Evolutionary conservation across 768 basidiomycete genomes (phyloP), one percentile per base, ranked within the genome.

Genomic region (Suillus subaureus): DNA sequence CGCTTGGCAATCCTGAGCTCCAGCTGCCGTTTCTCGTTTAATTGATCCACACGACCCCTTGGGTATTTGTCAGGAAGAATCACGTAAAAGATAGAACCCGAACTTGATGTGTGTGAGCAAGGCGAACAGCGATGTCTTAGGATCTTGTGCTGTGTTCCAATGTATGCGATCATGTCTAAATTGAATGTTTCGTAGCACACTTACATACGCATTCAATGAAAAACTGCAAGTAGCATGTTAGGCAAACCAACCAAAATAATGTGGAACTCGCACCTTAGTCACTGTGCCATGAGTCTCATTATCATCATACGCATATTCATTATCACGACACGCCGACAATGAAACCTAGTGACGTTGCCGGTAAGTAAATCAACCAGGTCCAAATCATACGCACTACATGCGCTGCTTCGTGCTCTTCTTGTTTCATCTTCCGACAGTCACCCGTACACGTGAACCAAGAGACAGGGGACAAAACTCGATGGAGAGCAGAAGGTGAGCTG

Each of bases 261-360:
- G 6, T 23, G 18, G 3, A 51, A 61, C 21, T 58, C 68, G 8
- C 60, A 72, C 74, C 65, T 31, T 62, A 6, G 74, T 77, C 35
- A 77, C 60, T 15, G 74, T 69, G 45, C 67, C 67, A 13, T 58
- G 66, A 4, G 11, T 45, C 51, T 11, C 13, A 39, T 69, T 23
- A 33, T 69, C 74, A 26, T 77, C 74, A 16, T 67, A 63, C 6
- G 74, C 74, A 6, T 39, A 40, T 23, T 75, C 69, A 12, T 67
- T 68, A n/a, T 75, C 74, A 51, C 65, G 70, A 42, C 74, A 77
- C 39, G 74, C 74, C 28, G 75, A 73, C 26, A 75, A 40, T 16
- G 74, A 75, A 57, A 75, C 67, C 74, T 77, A 8, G 11, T 52
- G 18, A 13, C 28, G 11, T 33, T 9, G 12, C 16, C 12, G 1